A percentile compares a stretch with the other conserved stretches of the same genome.
These are phyloP conservation scores for Aureobasidium mangrovei DNA, from an alignment of 2,329 filamentous ascomycete species.

Conservation along the genomic window DNA sequence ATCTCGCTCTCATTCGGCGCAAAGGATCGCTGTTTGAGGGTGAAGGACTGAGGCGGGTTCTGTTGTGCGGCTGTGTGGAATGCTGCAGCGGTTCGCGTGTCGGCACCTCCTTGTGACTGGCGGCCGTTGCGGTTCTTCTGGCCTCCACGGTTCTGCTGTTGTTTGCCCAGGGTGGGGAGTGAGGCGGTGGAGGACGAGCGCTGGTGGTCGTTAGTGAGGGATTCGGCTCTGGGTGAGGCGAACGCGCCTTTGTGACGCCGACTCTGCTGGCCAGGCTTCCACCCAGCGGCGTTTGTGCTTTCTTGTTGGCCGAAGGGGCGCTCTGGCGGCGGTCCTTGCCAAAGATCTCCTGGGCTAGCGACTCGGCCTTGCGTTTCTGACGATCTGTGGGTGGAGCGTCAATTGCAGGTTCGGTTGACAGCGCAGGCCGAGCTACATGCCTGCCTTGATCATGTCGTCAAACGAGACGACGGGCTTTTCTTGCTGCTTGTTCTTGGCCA, in stretches of 20 bases:
- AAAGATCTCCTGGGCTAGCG: constrained; percentile 64
- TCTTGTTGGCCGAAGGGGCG: constrained; percentile 40
- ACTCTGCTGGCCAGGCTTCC: constrained; percentile 62
- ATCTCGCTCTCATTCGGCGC: constrained; percentile 39
- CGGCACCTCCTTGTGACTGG: not conserved
- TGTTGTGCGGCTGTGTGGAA: constrained; percentile 2
- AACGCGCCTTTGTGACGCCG: constrained; percentile 59
- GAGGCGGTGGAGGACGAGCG: constrained; percentile 12
- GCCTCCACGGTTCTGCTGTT: not conserved
- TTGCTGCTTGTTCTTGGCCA: constrained; percentile 10
- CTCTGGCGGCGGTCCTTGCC: constrained; percentile 51
- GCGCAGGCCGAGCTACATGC: constrained; percentile 24
- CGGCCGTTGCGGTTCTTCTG: constrained; percentile 11
- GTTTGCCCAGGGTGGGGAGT: constrained; percentile 5
- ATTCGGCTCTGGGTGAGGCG: not conserved
- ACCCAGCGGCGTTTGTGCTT: constrained; percentile 17
- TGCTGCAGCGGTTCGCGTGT: constrained; percentile 1
- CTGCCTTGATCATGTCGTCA: constrained; percentile 44
- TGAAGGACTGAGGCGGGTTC: constrained; percentile 15
- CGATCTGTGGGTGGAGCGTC: constrained; percentile 41
- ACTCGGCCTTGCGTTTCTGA: constrained; percentile 62
- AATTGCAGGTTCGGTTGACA: constrained; percentile 7
- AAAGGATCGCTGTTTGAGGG: constrained; percentile 10
- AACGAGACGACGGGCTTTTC: constrained; percentile 35
- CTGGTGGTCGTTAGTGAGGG: not conserved